Evolutionary conservation across 2,329 filamentous ascomycete species (phyloP).

Genomic region (Ceratocystiopsis minuta): DNA sequence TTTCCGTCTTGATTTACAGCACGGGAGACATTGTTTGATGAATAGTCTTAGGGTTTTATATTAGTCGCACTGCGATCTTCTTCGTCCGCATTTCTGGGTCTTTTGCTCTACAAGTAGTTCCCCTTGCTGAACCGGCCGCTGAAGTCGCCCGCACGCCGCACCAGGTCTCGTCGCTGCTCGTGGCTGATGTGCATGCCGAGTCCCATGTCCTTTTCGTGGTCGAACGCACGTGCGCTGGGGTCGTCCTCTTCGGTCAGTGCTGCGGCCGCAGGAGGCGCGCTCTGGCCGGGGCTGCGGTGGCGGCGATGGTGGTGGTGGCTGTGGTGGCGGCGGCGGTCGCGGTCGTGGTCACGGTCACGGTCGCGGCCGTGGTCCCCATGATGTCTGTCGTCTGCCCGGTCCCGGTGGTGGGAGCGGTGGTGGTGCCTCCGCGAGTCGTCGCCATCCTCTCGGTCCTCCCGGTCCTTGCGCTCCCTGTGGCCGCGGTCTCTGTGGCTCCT

Average conservation of each 20-base stretch:
- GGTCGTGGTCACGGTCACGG: constrained; percentile 12
- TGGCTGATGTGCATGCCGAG: constrained; percentile 53
- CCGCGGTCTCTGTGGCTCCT: not conserved
- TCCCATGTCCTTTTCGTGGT: constrained; percentile 86
- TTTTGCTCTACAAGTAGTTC: constrained; percentile 29
- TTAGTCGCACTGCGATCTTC: not conserved
- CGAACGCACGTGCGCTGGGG: constrained; percentile 74
- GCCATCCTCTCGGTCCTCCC: not conserved
- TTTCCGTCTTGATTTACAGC: not conserved
- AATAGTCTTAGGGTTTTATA: not conserved
- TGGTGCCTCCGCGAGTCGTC: too few relatives aligned
- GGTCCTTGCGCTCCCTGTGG: not conserved
- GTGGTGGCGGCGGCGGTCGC: constrained; percentile 6
- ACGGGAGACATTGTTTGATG: not conserved
- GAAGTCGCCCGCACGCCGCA: constrained; percentile 67
- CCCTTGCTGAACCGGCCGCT: constrained; percentile 66
- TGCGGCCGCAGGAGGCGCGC: not conserved
- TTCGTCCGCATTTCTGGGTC: not conserved
- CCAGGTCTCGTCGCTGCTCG: constrained; percentile 57
- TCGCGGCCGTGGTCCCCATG: not conserved
- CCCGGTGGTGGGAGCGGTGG: not conserved
- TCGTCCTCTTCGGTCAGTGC: constrained; percentile 46
- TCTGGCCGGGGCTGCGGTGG: constrained; percentile 14
- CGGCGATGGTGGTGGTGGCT: not conserved
- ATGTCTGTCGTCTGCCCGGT: not conserved